Conservation (phyloP, 805 yeast genomes). For the Grigorovia humatica region DNA sequence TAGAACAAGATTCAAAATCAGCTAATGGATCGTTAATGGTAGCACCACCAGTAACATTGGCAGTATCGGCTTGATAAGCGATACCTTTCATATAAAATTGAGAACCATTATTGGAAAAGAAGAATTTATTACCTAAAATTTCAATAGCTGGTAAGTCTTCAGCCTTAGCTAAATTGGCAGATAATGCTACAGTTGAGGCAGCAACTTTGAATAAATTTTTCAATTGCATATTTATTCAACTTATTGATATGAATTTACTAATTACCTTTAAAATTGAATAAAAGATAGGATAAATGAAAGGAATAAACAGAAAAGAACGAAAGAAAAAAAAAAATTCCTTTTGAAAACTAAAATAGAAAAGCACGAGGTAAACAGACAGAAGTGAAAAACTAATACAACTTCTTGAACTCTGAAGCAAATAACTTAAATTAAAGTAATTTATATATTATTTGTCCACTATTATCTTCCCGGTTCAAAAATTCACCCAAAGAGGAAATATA, state of each 20-base stretch:
- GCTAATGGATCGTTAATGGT: constrained; percentile 64
- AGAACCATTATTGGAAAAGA: constrained; percentile 65
- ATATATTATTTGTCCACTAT: neutral
- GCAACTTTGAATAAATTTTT: constrained; percentile 29
- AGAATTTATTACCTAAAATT: constrained; percentile 68
- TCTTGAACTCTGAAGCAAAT: neutral
- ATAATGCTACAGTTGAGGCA: constrained; percentile 20
- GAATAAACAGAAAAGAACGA: neutral
- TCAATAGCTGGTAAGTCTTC: constrained; percentile 54
- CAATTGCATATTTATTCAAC: constrained; percentile 24
- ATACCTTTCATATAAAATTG: constrained; percentile 71
- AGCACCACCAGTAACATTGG: constrained; percentile 35
- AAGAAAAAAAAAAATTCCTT: no score
- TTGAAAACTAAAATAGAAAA: no score
- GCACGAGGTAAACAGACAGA: neutral
- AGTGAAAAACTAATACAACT: neutral
- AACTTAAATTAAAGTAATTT: no score
- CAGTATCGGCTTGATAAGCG: constrained; percentile 67
- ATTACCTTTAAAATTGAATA: neutral
- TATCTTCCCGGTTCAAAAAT: neutral
- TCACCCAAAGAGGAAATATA: neutral
- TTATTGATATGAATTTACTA: neutral
- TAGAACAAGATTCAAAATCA: constrained; percentile 46
- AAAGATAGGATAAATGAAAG: neutral
- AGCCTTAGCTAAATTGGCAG: constrained; percentile 24